Evolutionary conservation across 2,329 filamentous ascomycete genomes (phyloP), one percentile per base, ranked within the genome.

Genomic region (Cytospora piceae): DNA sequence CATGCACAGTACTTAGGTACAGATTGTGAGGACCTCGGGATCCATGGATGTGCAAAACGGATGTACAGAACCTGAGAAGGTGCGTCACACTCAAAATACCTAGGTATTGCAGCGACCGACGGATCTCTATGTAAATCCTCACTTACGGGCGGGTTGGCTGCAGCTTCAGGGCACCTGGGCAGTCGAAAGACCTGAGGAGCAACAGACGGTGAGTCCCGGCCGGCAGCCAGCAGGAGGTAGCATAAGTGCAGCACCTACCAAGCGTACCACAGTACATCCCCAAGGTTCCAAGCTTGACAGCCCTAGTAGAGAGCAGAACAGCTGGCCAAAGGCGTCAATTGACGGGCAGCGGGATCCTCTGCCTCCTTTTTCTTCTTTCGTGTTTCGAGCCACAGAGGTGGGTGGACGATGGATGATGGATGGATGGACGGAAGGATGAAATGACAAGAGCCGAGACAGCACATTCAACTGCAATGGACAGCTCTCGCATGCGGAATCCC

Each of bases 301-400:
- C 46, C 8, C n/a, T 22, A 9, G 9, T 24, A 9, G 46, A 6
- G 2, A 24, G 3, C 2, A 24, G 46, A 49, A 49, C 46, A 49
- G n/a, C n/a, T 49, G 46, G 22, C n/a, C 24, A 7, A 49, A n/a
- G 46, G 46, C 46, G 46, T 49, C 24, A 20, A 22, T 49, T 20
- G 46, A 49, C 46, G 46, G 46, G 46, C 46, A 49, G 46, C n/a
- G 9, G 46, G 46, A 24, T 49, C 46, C 46, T 49, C 46, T 22
- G 46, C 46, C 46, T 49, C 46, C 46, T 49, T 49, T 46, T 46
- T 20, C 17, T 4, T 14, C 4, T n/a, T n/a, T 49, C 46, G 8
- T 7, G n/a, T 37, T 37, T 37, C 46, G 46, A 22, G n/a, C n/a
- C 7, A 49, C 2, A 49, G 8, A 46, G 42, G 6, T 46, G 42